phyloP scores from a whole-genome alignment of 345 rosid species.

The Brassica rapa region DNA sequence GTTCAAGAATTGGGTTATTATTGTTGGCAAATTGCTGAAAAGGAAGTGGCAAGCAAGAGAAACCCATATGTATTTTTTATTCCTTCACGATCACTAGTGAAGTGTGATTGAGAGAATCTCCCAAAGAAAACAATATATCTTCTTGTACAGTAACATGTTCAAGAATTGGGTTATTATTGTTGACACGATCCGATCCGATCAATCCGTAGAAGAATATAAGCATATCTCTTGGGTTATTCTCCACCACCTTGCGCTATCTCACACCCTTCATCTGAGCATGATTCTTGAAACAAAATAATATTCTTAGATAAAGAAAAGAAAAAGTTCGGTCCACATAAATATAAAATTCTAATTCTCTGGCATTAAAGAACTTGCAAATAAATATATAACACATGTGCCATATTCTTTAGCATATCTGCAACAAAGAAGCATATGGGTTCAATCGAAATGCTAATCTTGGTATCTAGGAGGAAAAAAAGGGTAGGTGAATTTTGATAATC shows the following conservation, averaged over 20 bases:
- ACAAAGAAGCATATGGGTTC: constrained; percentile 26
- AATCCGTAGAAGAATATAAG: constrained; percentile 33
- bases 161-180: constrained; percentile 2
- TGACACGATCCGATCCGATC: constrained; percentile 9
- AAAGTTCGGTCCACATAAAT: constrained; percentile 30
- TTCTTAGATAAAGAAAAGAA: constrained; percentile 16
- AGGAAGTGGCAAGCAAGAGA: constrained; percentile 9
- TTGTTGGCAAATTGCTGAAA: constrained; percentile 29
- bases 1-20: constrained; percentile 20
- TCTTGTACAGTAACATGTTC: constrained; percentile 35
- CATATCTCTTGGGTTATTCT: constrained; percentile 38
- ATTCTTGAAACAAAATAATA: constrained; percentile 29
- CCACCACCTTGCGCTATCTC: constrained; percentile 33
- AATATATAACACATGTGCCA: constrained; percentile 19
- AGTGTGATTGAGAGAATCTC: constrained; percentile 34
- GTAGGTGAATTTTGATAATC: constrained; percentile 19
- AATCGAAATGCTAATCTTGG: constrained; percentile 34
- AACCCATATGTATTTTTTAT: constrained; percentile 12
- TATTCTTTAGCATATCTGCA: constrained; percentile 36
- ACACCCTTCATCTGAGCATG: constrained; percentile 35
- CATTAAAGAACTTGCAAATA: constrained; percentile 9
- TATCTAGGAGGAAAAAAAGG: constrained; percentile 35
- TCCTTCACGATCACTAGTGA: constrained; percentile 31
- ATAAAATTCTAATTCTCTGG: constrained; percentile 22
- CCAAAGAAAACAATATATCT: constrained; percentile 35